phyloP scores from a whole-genome alignment of 805 yeast species.

The Hanseniaspora nectarophila region DNA sequence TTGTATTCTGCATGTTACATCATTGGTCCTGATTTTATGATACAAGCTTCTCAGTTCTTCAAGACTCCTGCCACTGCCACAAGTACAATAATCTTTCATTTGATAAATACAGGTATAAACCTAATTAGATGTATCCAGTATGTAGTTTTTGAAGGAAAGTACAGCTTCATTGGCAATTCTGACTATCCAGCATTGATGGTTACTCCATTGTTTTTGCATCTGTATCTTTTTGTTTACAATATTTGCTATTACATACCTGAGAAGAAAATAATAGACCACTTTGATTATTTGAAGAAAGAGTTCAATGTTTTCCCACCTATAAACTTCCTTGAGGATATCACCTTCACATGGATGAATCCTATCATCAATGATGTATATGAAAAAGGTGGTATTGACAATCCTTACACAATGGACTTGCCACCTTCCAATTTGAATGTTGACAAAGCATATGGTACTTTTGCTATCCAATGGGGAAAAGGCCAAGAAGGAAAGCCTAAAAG shows the following conservation, averaged over 20 bases:
- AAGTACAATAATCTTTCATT: constrained; percentile 24
- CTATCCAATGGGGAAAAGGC: constrained; percentile 30
- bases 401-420: constrained; percentile 34
- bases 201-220: constrained; percentile 26
- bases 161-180: constrained; percentile 20
- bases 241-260: constrained; percentile 30
- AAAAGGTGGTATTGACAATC: constrained; percentile 31
- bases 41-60: constrained; percentile 24
- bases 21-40: constrained; percentile 19
- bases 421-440: constrained; percentile 30
- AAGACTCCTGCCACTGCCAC: constrained; percentile 25
- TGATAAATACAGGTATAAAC: constrained; percentile 19
- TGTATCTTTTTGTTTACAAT: constrained; percentile 31
- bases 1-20: background rate
- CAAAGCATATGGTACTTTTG: constrained; percentile 26
- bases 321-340: constrained; percentile 29
- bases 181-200: constrained; percentile 22
- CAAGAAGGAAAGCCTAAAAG: constrained; percentile 15
- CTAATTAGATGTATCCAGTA: constrained; percentile 22
- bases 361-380: constrained; percentile 32
- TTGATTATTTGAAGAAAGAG: constrained; percentile 19
- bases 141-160: constrained; percentile 18
- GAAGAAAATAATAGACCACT: constrained; percentile 29
- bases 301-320: constrained; percentile 24
- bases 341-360: constrained; percentile 40